phyloP scores from a whole-genome alignment of 441 rosid genomes.

The Jatropha multifida region DNA sequence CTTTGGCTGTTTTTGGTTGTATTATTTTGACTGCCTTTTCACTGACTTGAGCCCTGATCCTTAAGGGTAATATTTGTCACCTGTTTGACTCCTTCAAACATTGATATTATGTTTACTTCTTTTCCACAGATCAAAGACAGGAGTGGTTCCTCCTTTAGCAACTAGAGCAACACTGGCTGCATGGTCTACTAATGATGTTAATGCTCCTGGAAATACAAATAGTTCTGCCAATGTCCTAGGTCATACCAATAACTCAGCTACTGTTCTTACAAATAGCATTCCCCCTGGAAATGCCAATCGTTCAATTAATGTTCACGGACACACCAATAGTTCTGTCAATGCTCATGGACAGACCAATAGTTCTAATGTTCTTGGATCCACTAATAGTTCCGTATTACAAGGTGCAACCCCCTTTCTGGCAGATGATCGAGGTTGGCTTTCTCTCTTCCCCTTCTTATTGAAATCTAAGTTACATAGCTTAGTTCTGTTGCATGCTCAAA shows the following conservation, averaged over 20 bases:
- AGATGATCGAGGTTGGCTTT: constrained; percentile 52
- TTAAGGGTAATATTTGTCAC: background rate
- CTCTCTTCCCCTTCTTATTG: constrained; percentile 11
- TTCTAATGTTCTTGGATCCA: constrained; percentile 27
- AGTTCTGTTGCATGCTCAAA: background rate
- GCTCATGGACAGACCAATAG: constrained; percentile 18
- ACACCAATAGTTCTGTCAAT: constrained; percentile 29
- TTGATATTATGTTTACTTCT: background rate
- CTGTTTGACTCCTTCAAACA: background rate
- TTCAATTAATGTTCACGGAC: constrained; percentile 27
- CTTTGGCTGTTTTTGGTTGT: background rate
- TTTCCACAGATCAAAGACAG: constrained; percentile 58
- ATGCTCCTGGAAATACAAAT: constrained; percentile 13
- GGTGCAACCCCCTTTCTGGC: constrained; percentile 35
- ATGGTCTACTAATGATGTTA: constrained; percentile 50
- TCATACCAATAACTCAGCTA: constrained; percentile 30
- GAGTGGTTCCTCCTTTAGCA: constrained; percentile 60
- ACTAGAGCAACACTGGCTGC: constrained; percentile 87
- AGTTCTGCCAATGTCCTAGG: constrained; percentile 24
- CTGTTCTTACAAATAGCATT: constrained; percentile 21
- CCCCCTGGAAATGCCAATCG: constrained; percentile 26
- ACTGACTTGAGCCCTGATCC: constrained; percentile 6
- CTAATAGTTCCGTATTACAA: constrained; percentile 33
- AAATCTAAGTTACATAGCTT: background rate
- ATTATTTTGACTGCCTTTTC: background rate